Evolutionary conservation across 441 rosid species (phyloP), one percentile per base, ranked within the genome.

Genomic region (Populus tomentosa): DNA sequence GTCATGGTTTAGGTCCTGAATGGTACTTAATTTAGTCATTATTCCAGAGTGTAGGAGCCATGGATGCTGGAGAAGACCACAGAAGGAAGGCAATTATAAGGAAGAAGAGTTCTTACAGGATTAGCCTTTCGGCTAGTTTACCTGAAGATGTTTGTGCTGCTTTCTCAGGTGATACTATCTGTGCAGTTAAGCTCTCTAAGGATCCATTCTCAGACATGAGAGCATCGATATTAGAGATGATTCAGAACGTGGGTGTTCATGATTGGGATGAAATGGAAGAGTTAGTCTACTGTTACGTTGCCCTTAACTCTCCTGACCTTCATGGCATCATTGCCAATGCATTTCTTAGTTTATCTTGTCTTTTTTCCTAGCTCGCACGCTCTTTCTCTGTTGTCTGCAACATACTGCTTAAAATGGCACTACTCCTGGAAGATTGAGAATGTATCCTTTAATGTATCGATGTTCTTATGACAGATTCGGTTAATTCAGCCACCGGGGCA

Each of bases 131-230:
- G 6, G 85, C 80, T 6, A 64, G 59, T 64, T 46, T 79, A 78
- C 85, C 82, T 56, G 70, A 64, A n/a, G 84, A 78, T 32, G 79
- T 76, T 36, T 35, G 68, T 10, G 80, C 64, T 64, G 77, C 7
- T 32, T 82, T 77, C 10, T 77, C 79, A 9, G 70, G 33, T 32
- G 46, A 73, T 56, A 7, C 62, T 67, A 38, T 82, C 16, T 76
- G 85, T 33, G 73, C 69, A 1, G 85, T 82, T 16, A 79, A 79
- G 80, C 63, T 72, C 65, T 82, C 82, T 0, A 20, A 16, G 3
- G 80, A 79, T 62, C 82, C 82, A 21, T 76, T 76, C 61, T 26
- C 80, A 0, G 82, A 82, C 32, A n/a, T 82, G 42, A 72, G 78
- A 65, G 75, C 62, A 7, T 77, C 82, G 8, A 69, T 79, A 14